Evolutionary conservation across 164 flowering plant genomes (phyloP).

Genomic region (Chimonanthus salicifolius): DNA sequence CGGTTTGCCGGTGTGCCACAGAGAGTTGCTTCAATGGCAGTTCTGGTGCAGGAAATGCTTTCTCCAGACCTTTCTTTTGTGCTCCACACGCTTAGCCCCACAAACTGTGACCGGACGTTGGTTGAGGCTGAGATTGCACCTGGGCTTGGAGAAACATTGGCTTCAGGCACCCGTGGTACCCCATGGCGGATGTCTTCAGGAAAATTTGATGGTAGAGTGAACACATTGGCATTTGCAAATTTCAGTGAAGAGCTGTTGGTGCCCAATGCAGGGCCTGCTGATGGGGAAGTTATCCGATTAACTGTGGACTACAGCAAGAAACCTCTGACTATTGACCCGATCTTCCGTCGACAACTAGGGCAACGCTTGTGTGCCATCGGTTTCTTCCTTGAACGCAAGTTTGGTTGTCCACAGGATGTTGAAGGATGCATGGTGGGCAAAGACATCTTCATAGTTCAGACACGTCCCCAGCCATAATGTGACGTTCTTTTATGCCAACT

Average conservation of each 20-base stretch:
- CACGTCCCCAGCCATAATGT: constrained; percentile 66
- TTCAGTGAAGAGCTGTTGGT: constrained; percentile 82
- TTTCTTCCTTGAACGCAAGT: constrained; percentile 69
- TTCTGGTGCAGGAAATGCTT: constrained; percentile 92
- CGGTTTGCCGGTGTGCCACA: constrained; percentile 82
- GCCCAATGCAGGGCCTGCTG: constrained; percentile 52
- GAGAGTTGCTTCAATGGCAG: constrained; percentile 72
- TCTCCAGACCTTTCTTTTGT: constrained; percentile 89
- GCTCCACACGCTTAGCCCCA: constrained; percentile 81
- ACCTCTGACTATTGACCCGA: constrained; percentile 58
- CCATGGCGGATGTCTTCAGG: constrained; percentile 81
- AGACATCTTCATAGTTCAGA: constrained; percentile 71
- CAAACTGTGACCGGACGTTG: constrained; percentile 45
- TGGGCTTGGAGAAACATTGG: constrained; percentile 95
- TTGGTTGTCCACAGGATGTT: constrained; percentile 84
- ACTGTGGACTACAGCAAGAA: constrained; percentile 90
- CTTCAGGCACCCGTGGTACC: constrained; percentile 93
- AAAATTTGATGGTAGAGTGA: constrained; percentile 67
- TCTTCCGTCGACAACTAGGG: constrained; percentile 60
- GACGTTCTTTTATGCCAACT: not conserved
- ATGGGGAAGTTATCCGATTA: constrained; percentile 57
- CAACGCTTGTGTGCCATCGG: constrained; percentile 76
- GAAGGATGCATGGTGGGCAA: constrained; percentile 88
- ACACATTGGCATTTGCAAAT: constrained; percentile 79
- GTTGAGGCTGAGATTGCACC: constrained; percentile 92